Conservation (phyloP, 164 flowering plant species). For the Stephania cephalantha region DNA sequence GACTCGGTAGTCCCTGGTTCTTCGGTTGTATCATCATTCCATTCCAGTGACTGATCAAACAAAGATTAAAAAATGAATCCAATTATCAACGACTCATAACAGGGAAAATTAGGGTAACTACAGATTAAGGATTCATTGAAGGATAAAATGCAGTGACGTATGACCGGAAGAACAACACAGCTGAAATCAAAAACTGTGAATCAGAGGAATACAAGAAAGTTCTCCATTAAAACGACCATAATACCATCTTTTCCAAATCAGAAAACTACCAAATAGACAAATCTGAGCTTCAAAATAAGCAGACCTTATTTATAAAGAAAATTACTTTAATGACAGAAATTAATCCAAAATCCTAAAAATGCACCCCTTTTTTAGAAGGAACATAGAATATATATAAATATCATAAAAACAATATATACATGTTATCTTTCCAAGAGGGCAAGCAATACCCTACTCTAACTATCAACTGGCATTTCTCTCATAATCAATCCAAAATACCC, state of each 20-base stretch:
- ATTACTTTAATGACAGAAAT: no score
- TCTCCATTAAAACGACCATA: background rate
- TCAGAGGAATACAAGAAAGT: background rate
- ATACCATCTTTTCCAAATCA: background rate
- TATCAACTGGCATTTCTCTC: no score
- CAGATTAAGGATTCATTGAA: background rate
- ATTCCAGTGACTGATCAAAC: conserved; percentile 62
- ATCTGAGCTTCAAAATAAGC: background rate
- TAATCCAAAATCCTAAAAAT: no score
- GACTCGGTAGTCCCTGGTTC: conserved; percentile 59
- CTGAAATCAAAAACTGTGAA: background rate
- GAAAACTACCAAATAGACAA: background rate
- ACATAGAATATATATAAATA: no score
- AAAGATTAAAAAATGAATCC: conserved; percentile 4
- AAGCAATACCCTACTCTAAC: no score
- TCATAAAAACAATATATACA: no score
- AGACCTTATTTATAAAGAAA: background rate
- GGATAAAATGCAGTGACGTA: background rate
- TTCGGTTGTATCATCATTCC: conserved; percentile 88
- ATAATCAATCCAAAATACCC: no score
- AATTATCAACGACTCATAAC: background rate
- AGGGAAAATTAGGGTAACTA: background rate
- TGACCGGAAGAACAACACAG: background rate
- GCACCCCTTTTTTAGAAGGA: no score
- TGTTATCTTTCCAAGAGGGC: no score